Percentiles rank a stretch among this genome's conserved stretches.
These are phyloP conservation scores for Phyllostachys edulis DNA, from an alignment of 176 grass and related monocot species.

Conservation along the genomic window DNA sequence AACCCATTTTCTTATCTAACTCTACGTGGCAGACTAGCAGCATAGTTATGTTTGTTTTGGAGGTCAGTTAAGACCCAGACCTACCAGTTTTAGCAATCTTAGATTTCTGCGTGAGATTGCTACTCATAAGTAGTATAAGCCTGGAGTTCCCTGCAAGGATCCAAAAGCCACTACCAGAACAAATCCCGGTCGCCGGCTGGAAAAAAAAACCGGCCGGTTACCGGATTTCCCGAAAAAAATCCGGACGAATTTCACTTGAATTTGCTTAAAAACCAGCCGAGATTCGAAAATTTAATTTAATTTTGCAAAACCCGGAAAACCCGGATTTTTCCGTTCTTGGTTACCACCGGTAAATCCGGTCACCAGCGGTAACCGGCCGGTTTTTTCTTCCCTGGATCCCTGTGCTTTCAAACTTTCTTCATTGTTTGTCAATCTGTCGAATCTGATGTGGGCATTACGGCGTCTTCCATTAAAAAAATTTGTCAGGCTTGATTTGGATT, in stretches of 20 bases:
- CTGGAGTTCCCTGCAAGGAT: background rate
- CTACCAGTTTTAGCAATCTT: background rate
- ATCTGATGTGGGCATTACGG: background rate
- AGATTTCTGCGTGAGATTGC: background rate
- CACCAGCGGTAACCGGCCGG: too few species aligned
- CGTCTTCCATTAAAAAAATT: background rate
- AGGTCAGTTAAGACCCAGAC: background rate
- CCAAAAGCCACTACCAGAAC: too few species aligned
- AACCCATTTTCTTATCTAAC: background rate
- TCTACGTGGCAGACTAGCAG: background rate
- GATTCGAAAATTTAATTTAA: too few species aligned
- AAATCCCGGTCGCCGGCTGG: too few species aligned
- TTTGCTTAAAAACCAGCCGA: too few species aligned
- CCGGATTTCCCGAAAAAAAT: too few species aligned
- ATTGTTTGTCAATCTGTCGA: background rate
- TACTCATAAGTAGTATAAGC: background rate
- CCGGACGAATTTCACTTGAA: too few species aligned
- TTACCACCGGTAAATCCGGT: too few species aligned
- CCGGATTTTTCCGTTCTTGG: too few species aligned
- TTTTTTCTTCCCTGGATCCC: too few species aligned
- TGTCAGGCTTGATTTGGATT: background rate
- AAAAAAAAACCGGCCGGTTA: too few species aligned
- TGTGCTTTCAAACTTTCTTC: background rate
- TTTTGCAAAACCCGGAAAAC: too few species aligned
- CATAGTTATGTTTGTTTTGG: background rate